Evolutionary conservation across 352 stramenopile species (phyloP), one percentile per base, ranked within the genome.

Genomic region (Phytophthora melonis): DNA sequence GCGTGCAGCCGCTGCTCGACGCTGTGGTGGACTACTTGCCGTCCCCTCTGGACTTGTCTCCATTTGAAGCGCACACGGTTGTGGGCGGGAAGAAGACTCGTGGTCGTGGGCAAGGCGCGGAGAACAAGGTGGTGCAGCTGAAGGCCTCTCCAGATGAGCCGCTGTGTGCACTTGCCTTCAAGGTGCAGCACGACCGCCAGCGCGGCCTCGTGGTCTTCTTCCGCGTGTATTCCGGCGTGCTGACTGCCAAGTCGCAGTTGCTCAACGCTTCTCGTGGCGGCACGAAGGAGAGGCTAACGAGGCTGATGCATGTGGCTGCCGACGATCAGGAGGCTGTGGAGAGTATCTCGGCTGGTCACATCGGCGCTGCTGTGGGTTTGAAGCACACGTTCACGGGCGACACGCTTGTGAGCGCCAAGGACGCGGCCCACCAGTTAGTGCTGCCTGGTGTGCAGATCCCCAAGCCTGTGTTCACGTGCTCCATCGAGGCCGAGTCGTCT

Each of bases 21-120:
- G 98, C 97, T 27, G 96, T 99, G 7, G 74, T 99, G 30, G 90
- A 98, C 72, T 99, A 99, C 82, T 79, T 99, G 75, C 97, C 97
- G 70, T 98, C 96, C 13, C 97, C 97, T 10, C 36, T 97, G 16
- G 97, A 99, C 43, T 67, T 92, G 18, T 88, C 83, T 36, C 84
- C 84, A 11, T 95, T 90, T 58, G 82, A 89, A 66, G 80, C 84
- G 23, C 82, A 89, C 14, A 65, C 79, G 3, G 70, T 90, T 32
- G 70, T 70, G 30, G 47, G 41, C 14, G 59, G 50, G 36, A 92
- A 87, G 53, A 91, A 87, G 39, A 62, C 58, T 61, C 60, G 73
- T 43, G 62, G 53, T 6, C 64, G 39, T 39, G 25, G 43, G 5
- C 57, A 66, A 14, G 47, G 62, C 1, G 45, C 59, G 4, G 61